A percentile compares a stretch with the other conserved stretches of the same genome.
phyloP scores from a whole-genome alignment of 805 yeast species.

The Osmozyma mogii region DNA sequence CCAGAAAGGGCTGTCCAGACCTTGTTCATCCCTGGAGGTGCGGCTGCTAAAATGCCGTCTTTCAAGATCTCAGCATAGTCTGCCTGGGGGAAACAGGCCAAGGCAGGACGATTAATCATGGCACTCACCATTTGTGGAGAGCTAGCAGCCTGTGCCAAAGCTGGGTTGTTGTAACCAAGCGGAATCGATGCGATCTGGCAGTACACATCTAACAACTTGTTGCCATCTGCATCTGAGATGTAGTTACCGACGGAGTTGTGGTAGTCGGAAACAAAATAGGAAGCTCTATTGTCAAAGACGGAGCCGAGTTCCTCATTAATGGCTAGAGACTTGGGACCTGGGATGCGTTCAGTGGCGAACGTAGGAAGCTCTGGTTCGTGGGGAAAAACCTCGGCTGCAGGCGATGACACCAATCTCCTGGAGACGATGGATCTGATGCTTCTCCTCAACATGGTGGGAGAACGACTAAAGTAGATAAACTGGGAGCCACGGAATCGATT shows the following conservation, averaged over 20 bases:
- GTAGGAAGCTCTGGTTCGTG: conserved; percentile 27
- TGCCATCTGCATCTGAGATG: conserved; percentile 36
- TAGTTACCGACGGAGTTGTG: conserved; percentile 32
- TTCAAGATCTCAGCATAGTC: conserved; percentile 43
- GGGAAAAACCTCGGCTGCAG: conserved; percentile 26
- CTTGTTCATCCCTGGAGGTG: conserved; percentile 52
- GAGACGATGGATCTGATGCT: no score
- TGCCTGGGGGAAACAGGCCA: conserved; percentile 54
- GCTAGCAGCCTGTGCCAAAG: conserved; percentile 27
- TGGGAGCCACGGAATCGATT: no score
- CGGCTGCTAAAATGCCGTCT: conserved; percentile 49
- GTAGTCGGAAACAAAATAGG: conserved; percentile 36
- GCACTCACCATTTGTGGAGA: conserved; percentile 36
- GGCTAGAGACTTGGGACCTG: conserved; percentile 29
- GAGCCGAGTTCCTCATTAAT: conserved; percentile 28
- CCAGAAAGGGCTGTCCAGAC: conserved; percentile 65
- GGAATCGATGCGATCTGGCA: conserved; percentile 38
- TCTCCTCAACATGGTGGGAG: no score
- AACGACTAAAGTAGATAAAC: no score
- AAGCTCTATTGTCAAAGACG: conserved; percentile 35
- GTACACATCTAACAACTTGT: conserved; percentile 32
- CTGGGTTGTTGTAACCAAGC: conserved; percentile 38
- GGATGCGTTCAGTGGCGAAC: conserved; percentile 22
- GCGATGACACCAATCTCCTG: no score
- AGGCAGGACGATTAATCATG: conserved; percentile 35